phyloP scores from a whole-genome alignment of 805 yeast species.

The Sungouiozyma intestinalis region DNA sequence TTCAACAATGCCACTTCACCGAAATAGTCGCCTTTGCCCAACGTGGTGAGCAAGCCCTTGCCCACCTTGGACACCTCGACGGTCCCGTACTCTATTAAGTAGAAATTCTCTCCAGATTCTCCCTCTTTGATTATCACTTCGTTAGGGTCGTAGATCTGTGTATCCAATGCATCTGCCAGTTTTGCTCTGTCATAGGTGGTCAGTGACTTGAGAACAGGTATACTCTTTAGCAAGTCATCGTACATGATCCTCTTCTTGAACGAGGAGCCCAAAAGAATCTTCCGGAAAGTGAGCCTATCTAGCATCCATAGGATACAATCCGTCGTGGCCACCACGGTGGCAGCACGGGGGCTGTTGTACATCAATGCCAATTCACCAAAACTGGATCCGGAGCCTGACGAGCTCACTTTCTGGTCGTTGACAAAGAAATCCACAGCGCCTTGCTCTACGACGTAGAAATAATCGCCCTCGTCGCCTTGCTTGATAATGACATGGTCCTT shows the following conservation, averaged over 20 bases:
- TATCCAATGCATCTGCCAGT: slow-evolving; percentile 87
- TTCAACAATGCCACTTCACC: slow-evolving; percentile 92
- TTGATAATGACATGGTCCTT: slow-evolving; percentile 40
- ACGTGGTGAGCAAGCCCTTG: slow-evolving; percentile 48
- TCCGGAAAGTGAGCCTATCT: slow-evolving; percentile 86
- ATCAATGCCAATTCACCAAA: slow-evolving; percentile 96
- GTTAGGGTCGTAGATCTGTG: slow-evolving; percentile 62
- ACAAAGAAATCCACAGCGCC: slow-evolving; percentile 79
- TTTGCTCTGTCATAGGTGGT: slow-evolving; percentile 77
- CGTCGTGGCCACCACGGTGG: slow-evolving; percentile 69
- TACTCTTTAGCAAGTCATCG: slow-evolving; percentile 78
- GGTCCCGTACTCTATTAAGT: slow-evolving; percentile 67
- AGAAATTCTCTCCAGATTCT: slow-evolving; percentile 69
- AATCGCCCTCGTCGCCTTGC: slow-evolving; percentile 22
- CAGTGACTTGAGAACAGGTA: slow-evolving; percentile 66
- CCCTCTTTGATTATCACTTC: slow-evolving; percentile 76
- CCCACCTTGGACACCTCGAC: slow-evolving; percentile 60
- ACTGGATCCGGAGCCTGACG: slow-evolving; percentile 77
- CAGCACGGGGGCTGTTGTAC: slow-evolving; percentile 97
- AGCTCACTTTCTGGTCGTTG: slow-evolving; percentile 51
- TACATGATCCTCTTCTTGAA: slow-evolving; percentile 83
- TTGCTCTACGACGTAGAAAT: slow-evolving; percentile 11
- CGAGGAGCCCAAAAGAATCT: slow-evolving; percentile 83
- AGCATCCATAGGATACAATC: slow-evolving; percentile 82
- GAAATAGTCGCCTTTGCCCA: slow-evolving; percentile 81